Evolutionary conservation across 768 basidiomycete genomes (phyloP), one percentile per base, ranked within the genome.

Genomic region (Peribolospora baueri): DNA sequence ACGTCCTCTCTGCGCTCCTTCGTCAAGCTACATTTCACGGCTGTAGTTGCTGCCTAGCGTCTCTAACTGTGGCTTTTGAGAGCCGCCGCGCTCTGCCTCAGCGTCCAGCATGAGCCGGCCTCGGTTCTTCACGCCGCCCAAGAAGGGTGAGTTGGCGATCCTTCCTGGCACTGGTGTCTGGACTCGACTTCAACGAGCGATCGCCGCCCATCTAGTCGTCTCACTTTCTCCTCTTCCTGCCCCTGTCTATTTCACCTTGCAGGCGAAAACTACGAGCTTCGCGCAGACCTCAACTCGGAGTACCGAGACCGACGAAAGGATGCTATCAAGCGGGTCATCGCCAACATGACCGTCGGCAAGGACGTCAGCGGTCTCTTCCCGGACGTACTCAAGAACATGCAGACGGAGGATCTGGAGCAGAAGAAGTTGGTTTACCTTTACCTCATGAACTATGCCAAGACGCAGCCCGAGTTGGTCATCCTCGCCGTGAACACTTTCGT

Each of bases 401-500:
- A 97, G 71, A 97, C 93, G 37, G 91, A 98, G 52, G 91, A 97
- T 67, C 76, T 98, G 54, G 93, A 98, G 68, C 93, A 97, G 71
- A 98, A 97, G 78, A 97, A 98, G 70, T 82, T 98, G 42, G 93
- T 97, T n/a, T 63, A 60, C 47, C 56, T 59, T 41, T 95, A 95
- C 68, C 79, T 98, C 57, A 95, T 97, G 84, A 98, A 98, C 72
- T 98, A 97, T 61, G 91, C 91, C 42, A 93, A 93, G 66, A 90
- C 91, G 0, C 93, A 98, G 65, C 93, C 93, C 0, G 93, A 98
- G 65, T 83, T 97, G 58, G 90, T 95, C 69, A 97, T 98, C 65
- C 75, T 98, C 49, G 93, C 93, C 39, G 93, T 98, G 57, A 98
- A 97, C 65, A 98, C 91, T 6, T 95, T 98, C 65, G 93, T 98